Base-by-base conservation (phyloP, 1,284 basidiomycete species). In the Sporisorium exsertum region DNA sequence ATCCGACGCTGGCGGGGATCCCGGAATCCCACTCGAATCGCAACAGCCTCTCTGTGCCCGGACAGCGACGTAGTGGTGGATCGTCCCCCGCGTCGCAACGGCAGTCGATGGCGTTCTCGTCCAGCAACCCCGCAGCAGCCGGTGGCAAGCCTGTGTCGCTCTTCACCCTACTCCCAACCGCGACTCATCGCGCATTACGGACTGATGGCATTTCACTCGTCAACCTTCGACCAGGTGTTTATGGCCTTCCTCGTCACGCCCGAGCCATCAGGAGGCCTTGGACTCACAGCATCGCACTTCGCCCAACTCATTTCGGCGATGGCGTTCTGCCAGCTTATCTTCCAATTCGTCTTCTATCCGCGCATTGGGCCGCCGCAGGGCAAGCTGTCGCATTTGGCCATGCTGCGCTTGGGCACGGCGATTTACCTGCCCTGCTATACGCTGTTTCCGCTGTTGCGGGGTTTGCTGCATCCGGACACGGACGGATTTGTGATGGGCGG, bases 281-380 rank as follows among this genome's bases (percentile, higher is more conserved):
- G 83, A 0, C 65, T 86, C 18, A 85, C 82, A 2, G 83, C 85
- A 1, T 78, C 81, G n/a, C 85, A 86, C 63, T 86, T 78, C 58
- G 85, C 85, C 6, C 77, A 83, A 47, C 60, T 86, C 26, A 86
- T 86, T 57, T 77, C 83, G n/a, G 80, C 81, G 4, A 81, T 82
- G 84, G 80, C 77, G 20, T 75, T 82, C 32, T 81, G 76, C 53
- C 80, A 83, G 64, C 42, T 83, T 6, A 58, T 78, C 10, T 83
- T 82, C 58, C 81, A 83, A 43, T 83, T 83, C 65, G 64, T 75
- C 29, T 70, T 82, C 35, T 95, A 94, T 88, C 93, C 93, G 90
- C 93, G 85, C 83, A 91, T 89, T 18, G 78, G 66, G 42, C 62
- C 72, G 40, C 71, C 67, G 7, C 75, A 81, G 18, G 85, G 85